Percentiles rank a stretch among this genome's conserved stretches.
These are phyloP conservation scores for Lunularia cruciata DNA, from an alignment of 225 moss, liverwort and hornwort genomes.

Conservation along the genomic window DNA sequence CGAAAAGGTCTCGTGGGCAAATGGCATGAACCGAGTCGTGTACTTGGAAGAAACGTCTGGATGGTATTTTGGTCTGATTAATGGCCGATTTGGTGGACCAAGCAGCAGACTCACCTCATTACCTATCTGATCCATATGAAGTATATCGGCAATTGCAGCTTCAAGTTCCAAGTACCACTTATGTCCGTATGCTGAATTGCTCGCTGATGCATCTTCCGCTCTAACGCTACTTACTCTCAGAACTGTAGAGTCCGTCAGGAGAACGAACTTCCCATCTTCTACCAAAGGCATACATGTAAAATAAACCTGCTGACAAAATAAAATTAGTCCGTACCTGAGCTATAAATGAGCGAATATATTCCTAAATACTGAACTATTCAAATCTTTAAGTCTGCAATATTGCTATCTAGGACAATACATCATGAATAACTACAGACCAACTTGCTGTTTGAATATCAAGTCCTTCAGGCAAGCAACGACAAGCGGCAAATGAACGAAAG, in stretches of 20 bases:
- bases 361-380: no score
- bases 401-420: no score
- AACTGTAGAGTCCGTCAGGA: conserved; percentile 73
- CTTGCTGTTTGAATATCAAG: no score
- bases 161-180: conserved; percentile 88
- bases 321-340: background rate
- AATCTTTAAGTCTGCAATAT: no score
- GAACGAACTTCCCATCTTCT: conserved; percentile 62
- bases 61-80: conserved; percentile 63
- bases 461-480: no score
- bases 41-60: conserved; percentile 60
- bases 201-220: conserved; percentile 27
- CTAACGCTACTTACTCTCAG: conserved; percentile 52
- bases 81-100: conserved; percentile 77
- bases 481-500: no score
- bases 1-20: conserved; percentile 66
- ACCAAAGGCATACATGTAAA: conserved; percentile 78
- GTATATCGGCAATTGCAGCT: conserved; percentile 81
- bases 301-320: conserved; percentile 52
- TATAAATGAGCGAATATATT: no score
- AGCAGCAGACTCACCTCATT: conserved; percentile 66
- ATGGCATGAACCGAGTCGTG: conserved; percentile 69
- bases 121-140: conserved; percentile 57
- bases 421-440: no score
- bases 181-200: conserved; percentile 50